Conservation (phyloP, 345 rosid species). For the Salix suchowensis region DNA sequence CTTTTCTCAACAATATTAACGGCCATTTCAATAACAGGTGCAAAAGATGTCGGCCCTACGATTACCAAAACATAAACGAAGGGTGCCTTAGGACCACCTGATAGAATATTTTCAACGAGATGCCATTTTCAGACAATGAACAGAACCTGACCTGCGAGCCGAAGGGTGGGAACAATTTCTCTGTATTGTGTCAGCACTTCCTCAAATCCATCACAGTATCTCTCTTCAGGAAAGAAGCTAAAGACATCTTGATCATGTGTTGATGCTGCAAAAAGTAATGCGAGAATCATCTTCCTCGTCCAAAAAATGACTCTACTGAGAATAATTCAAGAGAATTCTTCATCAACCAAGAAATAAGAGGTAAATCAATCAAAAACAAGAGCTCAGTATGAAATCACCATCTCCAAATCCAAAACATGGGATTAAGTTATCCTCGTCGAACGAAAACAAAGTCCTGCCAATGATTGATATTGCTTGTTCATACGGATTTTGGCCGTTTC, state of each 20-base stretch:
- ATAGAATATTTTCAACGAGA: not conserved
- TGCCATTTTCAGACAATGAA: not conserved
- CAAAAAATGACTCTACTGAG: not conserved
- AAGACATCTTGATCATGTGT: constrained; percentile 95
- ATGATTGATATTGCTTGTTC: constrained; percentile 79
- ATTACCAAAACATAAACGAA: not conserved
- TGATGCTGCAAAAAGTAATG: constrained; percentile 44
- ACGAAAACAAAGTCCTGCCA: constrained; percentile 66
- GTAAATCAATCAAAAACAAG: not conserved
- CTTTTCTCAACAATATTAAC: constrained; percentile 86
- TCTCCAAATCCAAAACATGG: constrained; percentile 94
- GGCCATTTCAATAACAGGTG: constrained; percentile 90
- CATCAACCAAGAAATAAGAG: not conserved
- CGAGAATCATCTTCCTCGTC: not conserved
- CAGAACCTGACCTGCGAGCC: constrained; percentile 61
- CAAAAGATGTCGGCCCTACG: constrained; percentile 96
- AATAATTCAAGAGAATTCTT: not conserved
- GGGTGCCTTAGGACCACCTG: not conserved
- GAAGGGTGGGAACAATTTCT: constrained; percentile 72
- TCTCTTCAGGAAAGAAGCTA: constrained; percentile 62
- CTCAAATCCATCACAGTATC: constrained; percentile 75
- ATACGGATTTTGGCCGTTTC: constrained; percentile 58
- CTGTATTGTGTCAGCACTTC: constrained; percentile 73
- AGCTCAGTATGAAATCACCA: constrained; percentile 12
- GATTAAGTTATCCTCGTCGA: constrained; percentile 77